Percentiles rank a stretch among this genome's conserved stretches.
Conservation (phyloP, 2,329 filamentous ascomycete species). For the Fusarium concolor region DNA sequence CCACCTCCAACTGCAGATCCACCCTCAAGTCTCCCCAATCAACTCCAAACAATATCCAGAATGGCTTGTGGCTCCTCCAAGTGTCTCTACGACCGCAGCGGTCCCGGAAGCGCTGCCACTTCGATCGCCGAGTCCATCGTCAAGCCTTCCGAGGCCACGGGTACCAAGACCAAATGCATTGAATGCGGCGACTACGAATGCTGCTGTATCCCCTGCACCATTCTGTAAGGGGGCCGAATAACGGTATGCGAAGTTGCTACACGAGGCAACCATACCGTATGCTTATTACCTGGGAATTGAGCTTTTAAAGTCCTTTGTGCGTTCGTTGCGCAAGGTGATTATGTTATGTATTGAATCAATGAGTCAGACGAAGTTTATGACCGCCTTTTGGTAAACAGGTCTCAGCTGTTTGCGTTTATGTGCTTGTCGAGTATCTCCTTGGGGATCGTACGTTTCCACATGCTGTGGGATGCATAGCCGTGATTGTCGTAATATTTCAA, state of each 20-base stretch:
- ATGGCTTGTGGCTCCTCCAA: constrained; percentile 44
- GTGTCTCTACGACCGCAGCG: constrained; percentile 52
- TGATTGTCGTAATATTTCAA: not conserved
- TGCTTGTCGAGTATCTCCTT: not conserved
- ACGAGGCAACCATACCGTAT: not conserved
- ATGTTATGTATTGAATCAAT: constrained; percentile 16
- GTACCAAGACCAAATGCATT: constrained; percentile 46
- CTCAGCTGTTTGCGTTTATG: not conserved
- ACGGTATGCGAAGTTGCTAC: not conserved
- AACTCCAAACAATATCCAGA: constrained; percentile 5
- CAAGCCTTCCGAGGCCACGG: constrained; percentile 61
- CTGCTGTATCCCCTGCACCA: constrained; percentile 66
- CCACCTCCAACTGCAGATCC: constrained; percentile 6
- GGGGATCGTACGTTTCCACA: not conserved
- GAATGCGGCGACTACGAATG: constrained; percentile 55
- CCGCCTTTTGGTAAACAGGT: not conserved
- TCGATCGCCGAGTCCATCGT: constrained; percentile 63
- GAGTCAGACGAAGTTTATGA: constrained; percentile 9
- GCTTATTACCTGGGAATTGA: constrained; percentile 9
- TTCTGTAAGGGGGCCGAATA: constrained; percentile 55
- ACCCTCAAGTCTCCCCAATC: constrained; percentile 1
- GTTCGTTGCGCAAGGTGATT: not conserved
- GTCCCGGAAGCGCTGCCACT: constrained; percentile 61
- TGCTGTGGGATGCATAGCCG: not conserved
- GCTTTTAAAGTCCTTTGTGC: constrained; percentile 17